Conservation (phyloP, 768 basidiomycete genomes). For the Tremella mesenterica region DNA sequence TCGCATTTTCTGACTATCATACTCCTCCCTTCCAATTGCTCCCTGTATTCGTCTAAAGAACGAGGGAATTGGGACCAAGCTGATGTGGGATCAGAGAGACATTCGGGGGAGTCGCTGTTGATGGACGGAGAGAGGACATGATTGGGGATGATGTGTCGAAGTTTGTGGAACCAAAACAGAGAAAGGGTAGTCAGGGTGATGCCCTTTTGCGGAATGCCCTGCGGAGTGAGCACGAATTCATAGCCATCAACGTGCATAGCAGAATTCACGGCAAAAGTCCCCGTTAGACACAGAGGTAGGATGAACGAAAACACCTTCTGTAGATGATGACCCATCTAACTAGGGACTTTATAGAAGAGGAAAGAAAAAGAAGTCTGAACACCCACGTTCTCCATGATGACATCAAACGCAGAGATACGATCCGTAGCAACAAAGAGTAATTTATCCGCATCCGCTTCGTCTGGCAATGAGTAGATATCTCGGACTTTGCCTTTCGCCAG, state of each 20-base stretch:
- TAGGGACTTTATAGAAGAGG: conserved; percentile 1
- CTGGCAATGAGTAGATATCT: conserved; percentile 71
- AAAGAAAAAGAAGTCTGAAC: no score
- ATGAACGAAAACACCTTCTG: no score
- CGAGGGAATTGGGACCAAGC: conserved; percentile 65
- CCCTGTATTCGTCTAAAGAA: conserved; percentile 63
- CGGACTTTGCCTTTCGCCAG: conserved; percentile 90
- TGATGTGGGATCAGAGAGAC: conserved; percentile 18
- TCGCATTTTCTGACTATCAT: conserved; percentile 88
- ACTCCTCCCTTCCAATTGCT: conserved; percentile 68
- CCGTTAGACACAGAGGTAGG: no score
- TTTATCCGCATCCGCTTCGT: conserved; percentile 51
- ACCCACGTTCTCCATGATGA: conserved; percentile 83
- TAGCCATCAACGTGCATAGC: background rate
- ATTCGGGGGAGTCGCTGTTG: conserved; percentile 3
- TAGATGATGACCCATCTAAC: no score
- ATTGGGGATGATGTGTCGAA: conserved; percentile 70
- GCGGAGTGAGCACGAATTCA: conserved; percentile 6
- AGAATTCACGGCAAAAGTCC: no score
- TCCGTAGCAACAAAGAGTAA: conserved; percentile 92
- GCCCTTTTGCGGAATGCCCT: conserved; percentile 95
- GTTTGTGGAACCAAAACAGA: conserved; percentile 87
- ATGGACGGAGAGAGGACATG: conserved; percentile 74
- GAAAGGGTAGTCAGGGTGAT: conserved; percentile 81
- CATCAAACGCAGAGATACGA: conserved; percentile 93